Percentiles rank a stretch among this genome's conserved stretches.
Conservation (phyloP, 192 early-diverging fungal species). For the Haplosporangium gracile region DNA sequence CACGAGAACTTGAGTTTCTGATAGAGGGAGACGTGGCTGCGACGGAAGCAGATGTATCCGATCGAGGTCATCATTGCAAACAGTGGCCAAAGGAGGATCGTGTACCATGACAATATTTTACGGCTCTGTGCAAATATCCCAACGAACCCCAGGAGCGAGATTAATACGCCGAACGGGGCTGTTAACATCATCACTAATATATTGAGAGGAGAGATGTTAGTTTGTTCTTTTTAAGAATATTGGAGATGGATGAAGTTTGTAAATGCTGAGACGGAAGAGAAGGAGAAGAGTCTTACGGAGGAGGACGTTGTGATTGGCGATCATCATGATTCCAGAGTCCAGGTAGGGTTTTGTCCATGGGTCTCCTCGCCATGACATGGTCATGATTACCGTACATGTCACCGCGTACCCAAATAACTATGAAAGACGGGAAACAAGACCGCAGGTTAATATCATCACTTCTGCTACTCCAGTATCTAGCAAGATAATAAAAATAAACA, state of each 20-base stretch:
- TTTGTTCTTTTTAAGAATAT: neutral
- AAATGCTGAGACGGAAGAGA: too few species aligned
- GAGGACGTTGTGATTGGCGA: slow-evolving; percentile 25
- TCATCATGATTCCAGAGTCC: slow-evolving; percentile 50
- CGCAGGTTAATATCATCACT: neutral
- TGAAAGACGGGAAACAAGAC: neutral
- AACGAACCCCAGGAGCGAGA: slow-evolving; percentile 57
- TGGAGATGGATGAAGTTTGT: too few species aligned
- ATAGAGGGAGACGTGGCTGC: slow-evolving; percentile 23
- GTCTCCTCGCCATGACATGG: slow-evolving; percentile 42
- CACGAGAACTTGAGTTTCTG: slow-evolving; percentile 49
- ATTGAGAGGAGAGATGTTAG: neutral
- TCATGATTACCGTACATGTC: slow-evolving; percentile 41
- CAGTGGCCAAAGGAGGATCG: slow-evolving; percentile 61
- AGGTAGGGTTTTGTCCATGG: slow-evolving; percentile 34
- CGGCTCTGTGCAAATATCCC: slow-evolving; percentile 66
- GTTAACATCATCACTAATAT: slow-evolving; percentile 46
- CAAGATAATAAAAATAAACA: neutral
- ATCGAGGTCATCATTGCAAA: slow-evolving; percentile 63
- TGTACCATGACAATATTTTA: slow-evolving; percentile 56
- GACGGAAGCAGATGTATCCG: slow-evolving; percentile 60
- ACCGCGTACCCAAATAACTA: slow-evolving; percentile 53
- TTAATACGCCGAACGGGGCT: slow-evolving; percentile 50
- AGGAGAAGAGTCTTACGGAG: slow-evolving; percentile 12
- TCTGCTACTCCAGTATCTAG: neutral